Base-by-base conservation (phyloP, 2,329 filamentous ascomycete species). In the Sclerotinia minor region DNA sequence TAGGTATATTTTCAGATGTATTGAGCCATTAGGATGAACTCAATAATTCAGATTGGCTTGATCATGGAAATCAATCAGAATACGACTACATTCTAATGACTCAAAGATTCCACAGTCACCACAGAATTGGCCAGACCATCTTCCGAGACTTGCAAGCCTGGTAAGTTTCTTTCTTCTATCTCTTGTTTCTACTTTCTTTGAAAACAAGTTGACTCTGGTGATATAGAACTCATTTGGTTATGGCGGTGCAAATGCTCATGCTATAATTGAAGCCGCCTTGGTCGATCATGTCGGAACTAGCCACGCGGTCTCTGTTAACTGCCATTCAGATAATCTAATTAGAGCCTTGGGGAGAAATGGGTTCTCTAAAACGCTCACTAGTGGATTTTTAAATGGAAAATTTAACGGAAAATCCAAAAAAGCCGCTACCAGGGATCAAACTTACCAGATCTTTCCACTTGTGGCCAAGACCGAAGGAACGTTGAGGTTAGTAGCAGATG, bases 181-280 rank as follows among this genome's bases (percentile, higher is more conserved):
- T 41, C 38, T 41, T 41, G 15, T 41, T 41, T 41, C 38, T 41
- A 41, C 5, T 38, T 8, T 13, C 4, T 35, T 38, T n/a, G 29
- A 21, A 35, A 38, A 32, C 13, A 57, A 21, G 6, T n/a, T 32
- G 17, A n/a, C 13, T 19, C 11, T 32, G 19, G 35, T 19, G 35
- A 54, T 21, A 11, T 21, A 54, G 53, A 64, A 54, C 29, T 32
- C 24, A 5, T 72, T 72, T 29, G 71, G 71, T n/a, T 63, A 70
- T 44, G 71, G 69, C 3, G 71, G 69, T 9, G 32, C 69, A 17
- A 71, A 72, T 63, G 59, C 64, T 17, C 68, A 71, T 61, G 69
- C 66, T 29, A 68, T 72, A 6, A 61, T 72, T 11, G 71, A 73
- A 29, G 41, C 19, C 15, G 80, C 79, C 49, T 38, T 8, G n/a